A percentile compares a stretch with the other conserved stretches of the same genome.
Evolutionary conservation across 208 protist genomes (phyloP).

Genomic region (Crithidia acanthocephali): DNA sequence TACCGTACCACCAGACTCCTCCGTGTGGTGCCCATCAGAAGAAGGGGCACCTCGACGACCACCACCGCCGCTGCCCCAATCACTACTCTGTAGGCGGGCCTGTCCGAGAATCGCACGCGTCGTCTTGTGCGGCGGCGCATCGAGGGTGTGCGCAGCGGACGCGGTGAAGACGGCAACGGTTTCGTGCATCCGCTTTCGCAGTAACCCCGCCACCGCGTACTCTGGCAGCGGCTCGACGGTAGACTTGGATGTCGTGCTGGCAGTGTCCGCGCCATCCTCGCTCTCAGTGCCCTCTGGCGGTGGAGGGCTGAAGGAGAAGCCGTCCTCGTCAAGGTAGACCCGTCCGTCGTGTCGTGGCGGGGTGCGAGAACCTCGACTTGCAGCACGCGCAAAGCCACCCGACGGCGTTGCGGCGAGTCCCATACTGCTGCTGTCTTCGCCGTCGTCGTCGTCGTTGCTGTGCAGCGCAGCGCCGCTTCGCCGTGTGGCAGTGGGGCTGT

Average conservation of each 20-base stretch:
- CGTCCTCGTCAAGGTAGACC: background rate
- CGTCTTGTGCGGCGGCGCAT: constrained; percentile 18
- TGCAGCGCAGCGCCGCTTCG: background rate
- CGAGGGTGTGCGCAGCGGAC: constrained; percentile 24
- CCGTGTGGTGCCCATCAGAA: too few relatives aligned
- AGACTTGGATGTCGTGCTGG: background rate
- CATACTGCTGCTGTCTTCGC: too few relatives aligned
- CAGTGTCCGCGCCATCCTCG: background rate
- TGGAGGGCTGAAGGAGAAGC: background rate
- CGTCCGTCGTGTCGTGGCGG: background rate
- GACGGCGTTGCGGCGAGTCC: background rate
- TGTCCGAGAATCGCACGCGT: constrained; percentile 8
- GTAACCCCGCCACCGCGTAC: constrained; percentile 20
- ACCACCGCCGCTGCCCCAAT: background rate
- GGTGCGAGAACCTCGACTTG: background rate
- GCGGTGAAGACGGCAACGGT: constrained; percentile 23
- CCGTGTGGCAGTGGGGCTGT: background rate
- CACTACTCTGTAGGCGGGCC: background rate
- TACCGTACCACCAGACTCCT: background rate
- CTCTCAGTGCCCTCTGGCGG: background rate
- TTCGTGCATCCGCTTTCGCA: constrained; percentile 31
- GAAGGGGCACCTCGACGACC: too few relatives aligned
- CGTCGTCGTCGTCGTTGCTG: background rate
- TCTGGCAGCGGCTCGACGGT: constrained; percentile 14
- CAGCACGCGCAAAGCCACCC: background rate